Evolutionary conservation across 208 protist genomes (phyloP).

Genomic region (Leishmania arabica): DNA sequence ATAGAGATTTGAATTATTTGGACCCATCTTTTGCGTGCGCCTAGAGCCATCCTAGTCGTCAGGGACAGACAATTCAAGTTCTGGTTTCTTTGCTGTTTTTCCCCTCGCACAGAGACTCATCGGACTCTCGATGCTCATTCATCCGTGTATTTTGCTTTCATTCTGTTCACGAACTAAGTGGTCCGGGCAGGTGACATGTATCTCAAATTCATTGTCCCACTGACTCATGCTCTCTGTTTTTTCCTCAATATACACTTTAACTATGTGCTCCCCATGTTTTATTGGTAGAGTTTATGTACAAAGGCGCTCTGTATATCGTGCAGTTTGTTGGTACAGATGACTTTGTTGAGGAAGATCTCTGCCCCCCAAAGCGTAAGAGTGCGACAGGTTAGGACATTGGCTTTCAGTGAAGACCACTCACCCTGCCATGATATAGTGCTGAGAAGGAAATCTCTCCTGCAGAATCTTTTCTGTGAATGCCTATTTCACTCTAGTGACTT

Average conservation of each 20-base stretch:
- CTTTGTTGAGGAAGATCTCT: not conserved
- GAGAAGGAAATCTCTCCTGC: not conserved
- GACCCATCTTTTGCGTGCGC: not conserved
- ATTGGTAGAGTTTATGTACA: constrained; percentile 11
- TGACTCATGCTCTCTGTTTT: not conserved
- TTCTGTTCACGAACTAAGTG: not conserved
- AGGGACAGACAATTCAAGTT: not conserved
- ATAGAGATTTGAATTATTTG: not conserved
- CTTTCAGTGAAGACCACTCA: not conserved
- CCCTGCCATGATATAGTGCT: not conserved
- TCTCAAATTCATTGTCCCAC: constrained; percentile 1
- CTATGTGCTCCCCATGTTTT: not conserved
- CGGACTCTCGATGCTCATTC: not conserved
- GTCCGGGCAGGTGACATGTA: not conserved
- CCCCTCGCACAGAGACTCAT: not conserved
- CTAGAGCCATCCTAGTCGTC: not conserved
- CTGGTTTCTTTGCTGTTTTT: not conserved
- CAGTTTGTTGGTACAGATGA: not conserved
- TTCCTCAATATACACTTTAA: not conserved
- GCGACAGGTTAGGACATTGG: not conserved
- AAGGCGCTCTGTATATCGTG: not conserved
- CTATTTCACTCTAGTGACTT: not conserved
- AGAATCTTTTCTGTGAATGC: not conserved
- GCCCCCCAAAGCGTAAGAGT: not conserved
- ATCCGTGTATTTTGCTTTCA: not conserved